Percentiles rank a stretch among this genome's conserved stretches.
Evolutionary conservation across 2,329 filamentous ascomycete species (phyloP).

Genomic region (Cladophialophora psammophila): DNA sequence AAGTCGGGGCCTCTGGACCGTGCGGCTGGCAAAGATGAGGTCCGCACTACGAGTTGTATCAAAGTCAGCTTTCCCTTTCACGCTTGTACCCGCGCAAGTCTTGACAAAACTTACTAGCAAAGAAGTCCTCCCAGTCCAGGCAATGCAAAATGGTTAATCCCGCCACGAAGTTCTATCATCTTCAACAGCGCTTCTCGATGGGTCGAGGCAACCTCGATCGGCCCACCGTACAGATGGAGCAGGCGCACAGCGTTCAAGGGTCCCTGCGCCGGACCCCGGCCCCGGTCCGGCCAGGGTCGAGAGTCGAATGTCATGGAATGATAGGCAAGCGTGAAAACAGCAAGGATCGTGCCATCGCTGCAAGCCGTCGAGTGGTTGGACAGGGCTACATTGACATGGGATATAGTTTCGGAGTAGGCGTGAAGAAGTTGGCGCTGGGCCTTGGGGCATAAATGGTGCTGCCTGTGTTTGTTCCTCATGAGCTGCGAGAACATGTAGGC

Average conservation of each 20-base stretch:
- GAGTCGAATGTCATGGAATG: constrained; percentile 9
- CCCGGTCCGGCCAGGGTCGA: neutral
- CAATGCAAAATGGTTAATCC: constrained; percentile 24
- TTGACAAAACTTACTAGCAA: constrained; percentile 17
- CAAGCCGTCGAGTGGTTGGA: constrained; percentile 4
- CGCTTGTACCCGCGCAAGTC: neutral
- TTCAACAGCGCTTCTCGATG: constrained; percentile 38
- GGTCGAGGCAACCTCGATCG: constrained; percentile 14
- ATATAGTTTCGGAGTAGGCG: constrained; percentile 6
- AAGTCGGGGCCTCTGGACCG: constrained; percentile 3
- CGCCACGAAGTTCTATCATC: constrained; percentile 39
- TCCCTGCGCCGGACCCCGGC: constrained; percentile 8
- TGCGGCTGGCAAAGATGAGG: constrained; percentile 10
- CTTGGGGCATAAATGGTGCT: neutral
- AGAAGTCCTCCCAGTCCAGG: constrained; percentile 12
- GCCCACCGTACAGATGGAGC: constrained; percentile 24
- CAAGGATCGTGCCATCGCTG: constrained; percentile 3
- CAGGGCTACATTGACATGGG: constrained; percentile 9
- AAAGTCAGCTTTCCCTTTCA: neutral
- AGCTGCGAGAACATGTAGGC: constrained; percentile 12
- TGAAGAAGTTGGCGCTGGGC: constrained; percentile 15
- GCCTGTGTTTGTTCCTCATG: constrained; percentile 15
- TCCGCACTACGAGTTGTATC: constrained; percentile 1
- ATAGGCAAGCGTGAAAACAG: constrained; percentile 13
- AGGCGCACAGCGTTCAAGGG: constrained; percentile 19